These are phyloP conservation scores for Ajuga chamaepitys DNA, from an alignment of 257 asterid species.

Conservation along the genomic window DNA sequence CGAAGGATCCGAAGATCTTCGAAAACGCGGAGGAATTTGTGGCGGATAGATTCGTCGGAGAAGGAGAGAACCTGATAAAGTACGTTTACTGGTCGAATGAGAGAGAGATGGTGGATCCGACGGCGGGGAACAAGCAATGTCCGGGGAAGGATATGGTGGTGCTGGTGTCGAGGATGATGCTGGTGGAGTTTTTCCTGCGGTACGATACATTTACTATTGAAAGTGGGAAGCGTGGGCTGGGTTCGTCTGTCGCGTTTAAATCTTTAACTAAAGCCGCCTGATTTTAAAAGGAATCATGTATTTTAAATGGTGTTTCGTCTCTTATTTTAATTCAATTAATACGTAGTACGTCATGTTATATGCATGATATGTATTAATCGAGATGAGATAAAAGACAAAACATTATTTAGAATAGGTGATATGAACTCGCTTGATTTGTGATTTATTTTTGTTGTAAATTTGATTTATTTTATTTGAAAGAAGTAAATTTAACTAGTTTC, in stretches of 20 bases:
- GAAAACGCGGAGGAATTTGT: conserved; percentile 31
- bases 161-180: conserved; percentile 33
- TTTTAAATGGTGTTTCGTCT: neutral
- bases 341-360: no score
- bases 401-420: no score
- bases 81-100: conserved; percentile 15
- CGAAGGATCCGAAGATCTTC: conserved; percentile 42
- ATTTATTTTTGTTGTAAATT: no score
- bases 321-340: neutral
- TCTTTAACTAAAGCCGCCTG: conserved; percentile 12
- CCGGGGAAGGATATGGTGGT: conserved; percentile 41
- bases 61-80: conserved; percentile 32
- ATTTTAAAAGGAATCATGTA: neutral
- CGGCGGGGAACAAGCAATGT: conserved; percentile 42
- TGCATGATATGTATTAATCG: no score
- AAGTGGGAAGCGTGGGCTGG: neutral
- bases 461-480: no score
- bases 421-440: no score
- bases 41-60: conserved; percentile 41
- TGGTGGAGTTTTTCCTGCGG: conserved; percentile 52
- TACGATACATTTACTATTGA: conserved; percentile 39
- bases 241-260: conserved; percentile 23
- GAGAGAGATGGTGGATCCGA: conserved; percentile 22
- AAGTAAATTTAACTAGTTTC: no score
- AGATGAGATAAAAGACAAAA: no score